Base-by-base conservation (phyloP, 805 yeast species). In the Candida yuanshanica region DNA sequence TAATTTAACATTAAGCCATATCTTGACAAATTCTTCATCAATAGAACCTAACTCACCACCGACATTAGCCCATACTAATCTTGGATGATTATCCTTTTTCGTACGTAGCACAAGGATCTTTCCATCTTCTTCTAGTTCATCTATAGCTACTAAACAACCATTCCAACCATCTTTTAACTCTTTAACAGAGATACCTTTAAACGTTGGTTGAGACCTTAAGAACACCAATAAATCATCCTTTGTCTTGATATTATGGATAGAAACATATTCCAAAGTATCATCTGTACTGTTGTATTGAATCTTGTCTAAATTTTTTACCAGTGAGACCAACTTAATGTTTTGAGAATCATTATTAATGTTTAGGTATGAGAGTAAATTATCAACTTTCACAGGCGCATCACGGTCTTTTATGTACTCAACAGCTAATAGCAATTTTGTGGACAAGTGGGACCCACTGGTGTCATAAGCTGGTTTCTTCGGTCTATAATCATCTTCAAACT, bases 51-150 rank as follows among this genome's bases (percentile, higher is more conserved):
- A 65, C 33, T 82, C 79, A 11, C 89, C 85, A 22, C 95, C 96
- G 36, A 68, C 61, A 53, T 88, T 87, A 17, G 91, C 81, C 98
- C 98, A 93, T 12, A 93, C 85, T 44, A 83, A 76, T 48, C 96
- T 70, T n/a, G 99, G 96, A 2, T 89, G 70, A 55, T 84, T 87
- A 52, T 93, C 99, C 68, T 93, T 95, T 56, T 91, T 89, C 21
- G 95, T 89, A 43, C 96, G 74, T 52, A 87, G 68, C 1, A 93
- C 96, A 24, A 93, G 69, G 27, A 91, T 78, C 54, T 84, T 82
- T 43, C 83, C 75, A 42, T 82, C 82, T 41, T 72, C 70, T 57
- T 93, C 99, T 23, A 93, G 67, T 51, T 83, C 81, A 37, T 81
- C 79, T 20, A 93, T 79, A 0, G 93, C 83, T 5, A 77, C 80